Conservation (phyloP, 352 stramenopile species). For the Saprolegnia diclina region DNA sequence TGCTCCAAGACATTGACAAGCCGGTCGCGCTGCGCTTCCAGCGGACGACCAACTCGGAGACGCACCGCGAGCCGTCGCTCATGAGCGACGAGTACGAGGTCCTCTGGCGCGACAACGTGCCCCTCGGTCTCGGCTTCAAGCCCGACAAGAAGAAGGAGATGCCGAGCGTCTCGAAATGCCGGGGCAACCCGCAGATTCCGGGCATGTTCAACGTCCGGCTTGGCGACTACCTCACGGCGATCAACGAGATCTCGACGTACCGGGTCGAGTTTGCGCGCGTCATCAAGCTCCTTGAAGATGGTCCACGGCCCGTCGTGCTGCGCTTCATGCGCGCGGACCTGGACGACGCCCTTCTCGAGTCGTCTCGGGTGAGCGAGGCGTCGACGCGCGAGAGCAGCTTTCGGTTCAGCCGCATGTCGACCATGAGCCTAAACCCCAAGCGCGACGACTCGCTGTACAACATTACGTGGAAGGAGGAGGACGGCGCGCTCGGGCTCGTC, state of each 20-base stretch:
- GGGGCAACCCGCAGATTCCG: not conserved
- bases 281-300: conserved; percentile 14
- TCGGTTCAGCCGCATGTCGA: conserved; percentile 54
- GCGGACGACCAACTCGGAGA: conserved; percentile 34
- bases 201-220: conserved; percentile 8
- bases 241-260: conserved; percentile 24
- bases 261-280: not conserved
- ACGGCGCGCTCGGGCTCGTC: conserved; percentile 77
- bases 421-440: conserved; percentile 43
- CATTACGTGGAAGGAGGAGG: conserved; percentile 86
- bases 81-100: conserved; percentile 85
- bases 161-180: conserved; percentile 14
- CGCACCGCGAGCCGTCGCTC: conserved; percentile 40
- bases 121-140: conserved; percentile 38
- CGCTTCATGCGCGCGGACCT: not conserved
- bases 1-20: conserved; percentile 79
- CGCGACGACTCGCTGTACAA: conserved; percentile 69
- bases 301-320: conserved; percentile 11
- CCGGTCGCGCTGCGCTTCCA: conserved; percentile 70
- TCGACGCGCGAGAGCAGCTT: conserved; percentile 39
- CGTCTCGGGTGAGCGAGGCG: conserved; percentile 63
- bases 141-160: conserved; percentile 40
- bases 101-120: conserved; percentile 45
- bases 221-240: conserved; percentile 24
- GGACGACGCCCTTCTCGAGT: conserved; percentile 30